phyloP scores from a whole-genome alignment of 768 basidiomycete genomes.

The Paxillus rubicundulus region DNA sequence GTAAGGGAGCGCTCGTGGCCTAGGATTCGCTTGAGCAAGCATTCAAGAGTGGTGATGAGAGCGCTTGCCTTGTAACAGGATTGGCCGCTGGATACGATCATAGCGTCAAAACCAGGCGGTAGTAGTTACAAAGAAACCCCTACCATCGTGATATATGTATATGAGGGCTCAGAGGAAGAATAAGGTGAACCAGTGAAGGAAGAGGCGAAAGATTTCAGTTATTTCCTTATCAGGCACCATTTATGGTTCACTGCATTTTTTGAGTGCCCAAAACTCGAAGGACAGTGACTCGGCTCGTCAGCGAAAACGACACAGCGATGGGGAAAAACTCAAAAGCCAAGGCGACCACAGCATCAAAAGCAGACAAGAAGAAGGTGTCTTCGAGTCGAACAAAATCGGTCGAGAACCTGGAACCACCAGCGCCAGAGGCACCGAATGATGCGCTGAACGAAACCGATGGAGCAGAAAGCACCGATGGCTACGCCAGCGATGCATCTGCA shows the following conservation, averaged over 20 bases:
- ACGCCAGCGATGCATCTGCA: slow-evolving; percentile 4
- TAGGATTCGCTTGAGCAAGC: slow-evolving; percentile 32
- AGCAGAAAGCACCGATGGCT: slow-evolving; percentile 47
- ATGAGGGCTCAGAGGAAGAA: background rate
- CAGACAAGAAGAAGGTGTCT: background rate
- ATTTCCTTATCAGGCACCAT: slow-evolving; percentile 22
- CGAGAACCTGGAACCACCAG: slow-evolving; percentile 1
- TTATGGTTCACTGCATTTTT: background rate
- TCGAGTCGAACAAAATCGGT: background rate
- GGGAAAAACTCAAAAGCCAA: slow-evolving; percentile 5
- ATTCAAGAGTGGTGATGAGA: slow-evolving; percentile 1
- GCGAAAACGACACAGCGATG: slow-evolving; percentile 9
- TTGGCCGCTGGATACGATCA: slow-evolving; percentile 52
- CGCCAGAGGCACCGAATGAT: slow-evolving; percentile 10
- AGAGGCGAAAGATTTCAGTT: slow-evolving; percentile 12
- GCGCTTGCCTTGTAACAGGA: slow-evolving; percentile 63
- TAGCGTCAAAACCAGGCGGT: slow-evolving; percentile 2
- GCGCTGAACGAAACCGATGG: slow-evolving; percentile 29
- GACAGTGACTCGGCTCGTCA: background rate
- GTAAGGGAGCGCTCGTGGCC: slow-evolving; percentile 97
- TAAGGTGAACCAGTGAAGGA: background rate
- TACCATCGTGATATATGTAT: slow-evolving; percentile 16
- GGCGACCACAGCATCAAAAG: background rate
- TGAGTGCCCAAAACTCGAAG: background rate
- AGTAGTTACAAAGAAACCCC: background rate